A percentile compares a stretch with the other conserved stretches of the same genome.
Evolutionary conservation across 768 basidiomycete species (phyloP).

Genomic region (Lanmaoa pseudosensibilis): DNA sequence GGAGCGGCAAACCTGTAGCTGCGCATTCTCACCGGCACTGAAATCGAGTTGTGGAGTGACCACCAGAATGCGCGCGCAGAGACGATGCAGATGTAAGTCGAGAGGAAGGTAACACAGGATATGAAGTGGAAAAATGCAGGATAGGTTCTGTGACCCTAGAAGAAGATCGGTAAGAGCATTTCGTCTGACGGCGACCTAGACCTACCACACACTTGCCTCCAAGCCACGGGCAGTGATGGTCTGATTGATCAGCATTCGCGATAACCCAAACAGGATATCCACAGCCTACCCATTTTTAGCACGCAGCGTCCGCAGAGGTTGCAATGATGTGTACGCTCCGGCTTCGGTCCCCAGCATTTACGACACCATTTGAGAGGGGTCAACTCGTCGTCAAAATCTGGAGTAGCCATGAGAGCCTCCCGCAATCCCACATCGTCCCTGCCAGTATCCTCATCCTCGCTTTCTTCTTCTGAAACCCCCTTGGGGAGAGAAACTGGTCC

Average conservation of each 20-base stretch:
- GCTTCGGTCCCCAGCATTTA: constrained; percentile 77
- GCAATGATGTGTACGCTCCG: constrained; percentile 81
- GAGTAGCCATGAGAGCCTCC: constrained; percentile 58
- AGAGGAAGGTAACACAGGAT: constrained; percentile 57
- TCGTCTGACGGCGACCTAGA: not conserved
- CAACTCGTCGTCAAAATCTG: constrained; percentile 53
- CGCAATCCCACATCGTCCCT: constrained; percentile 49
- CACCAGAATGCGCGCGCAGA: constrained; percentile 56
- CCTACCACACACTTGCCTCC: constrained; percentile 75
- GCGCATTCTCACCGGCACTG: constrained; percentile 49
- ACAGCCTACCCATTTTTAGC: constrained; percentile 73
- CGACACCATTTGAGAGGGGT: constrained; percentile 71
- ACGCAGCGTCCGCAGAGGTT: constrained; percentile 73
- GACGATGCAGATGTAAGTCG: constrained; percentile 58
- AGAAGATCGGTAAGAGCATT: constrained; percentile 1
- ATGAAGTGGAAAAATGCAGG: constrained; percentile 83
- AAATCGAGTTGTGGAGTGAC: constrained; percentile 62
- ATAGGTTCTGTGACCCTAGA: constrained; percentile 79
- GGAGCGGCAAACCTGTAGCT: not conserved
- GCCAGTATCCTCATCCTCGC: constrained; percentile 28
- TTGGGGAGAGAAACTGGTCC: constrained; percentile 49
- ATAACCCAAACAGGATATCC: not conserved
- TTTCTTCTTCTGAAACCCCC: constrained; percentile 23
- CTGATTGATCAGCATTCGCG: constrained; percentile 37
- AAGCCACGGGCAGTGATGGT: constrained; percentile 88